Evolutionary conservation across 345 rosid genomes (phyloP), one percentile per base, ranked within the genome.

Genomic region (Erodium maritimum): DNA sequence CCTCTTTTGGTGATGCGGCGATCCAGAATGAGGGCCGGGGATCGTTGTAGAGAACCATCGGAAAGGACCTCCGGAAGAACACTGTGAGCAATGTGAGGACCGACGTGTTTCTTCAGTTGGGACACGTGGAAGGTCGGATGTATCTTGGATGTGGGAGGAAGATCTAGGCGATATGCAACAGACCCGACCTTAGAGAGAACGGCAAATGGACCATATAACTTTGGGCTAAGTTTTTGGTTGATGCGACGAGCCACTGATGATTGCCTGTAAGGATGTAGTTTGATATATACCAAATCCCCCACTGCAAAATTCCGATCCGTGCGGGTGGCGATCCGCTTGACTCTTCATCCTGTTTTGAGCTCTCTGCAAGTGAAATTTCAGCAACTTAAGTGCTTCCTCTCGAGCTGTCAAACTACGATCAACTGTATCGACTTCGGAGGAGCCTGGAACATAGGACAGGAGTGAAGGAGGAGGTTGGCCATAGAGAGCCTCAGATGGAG

Each of bases 91-190:
- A 25, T 25, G 4, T 25, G 33, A 25, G 4, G 33, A 25, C 33
- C 4, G 33, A 25, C n/a, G n/a, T n/a, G n/a, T n/a, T n/a, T n/a
- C n/a, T 52, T 52, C 11, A 52, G 23, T 5, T 17, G 23, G 22
- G 57, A 57, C 0, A 57, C 60, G n/a, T 57, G 60, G n/a, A 57
- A 57, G 12, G 60, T 57, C 1, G 50, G 60, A 34, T 57, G 60
- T 3, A 57, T 29, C 14, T 17, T 3, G 6, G 21, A n/a, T 1
- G 42, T 16, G 4, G 20, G 2, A 5, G 60, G 60, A 1, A 57
- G 5, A 17, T 11, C 19, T 1, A 57, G 12, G 11, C 4, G 3
- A 25, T 57, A 25, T 2, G 46, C 46, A 0, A 57, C 60, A 2
- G 11, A 13, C 13, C 50, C 50, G 7, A 57, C 24, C 60, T 37